Conservation (phyloP, 306 rosid genomes). For the Prunus dulcis region DNA sequence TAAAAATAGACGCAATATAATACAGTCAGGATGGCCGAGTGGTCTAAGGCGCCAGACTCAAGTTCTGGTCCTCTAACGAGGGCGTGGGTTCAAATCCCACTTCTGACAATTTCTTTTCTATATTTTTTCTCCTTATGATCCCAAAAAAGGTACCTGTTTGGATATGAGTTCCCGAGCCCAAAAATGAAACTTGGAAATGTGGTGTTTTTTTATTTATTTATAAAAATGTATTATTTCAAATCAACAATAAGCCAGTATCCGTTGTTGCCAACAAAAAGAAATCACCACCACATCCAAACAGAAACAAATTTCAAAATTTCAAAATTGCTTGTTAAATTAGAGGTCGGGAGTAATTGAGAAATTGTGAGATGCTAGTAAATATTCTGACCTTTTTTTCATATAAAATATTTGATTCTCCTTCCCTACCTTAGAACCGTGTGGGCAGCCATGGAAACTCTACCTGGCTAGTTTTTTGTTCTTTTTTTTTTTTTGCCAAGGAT, state of each 20-base stretch:
- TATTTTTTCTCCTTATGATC: not conserved
- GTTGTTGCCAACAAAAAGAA: not conserved
- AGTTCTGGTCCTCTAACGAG: constrained; percentile 37
- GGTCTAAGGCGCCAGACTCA: constrained; percentile 41
- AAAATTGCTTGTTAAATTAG: not conserved
- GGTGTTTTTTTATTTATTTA: too few relatives aligned
- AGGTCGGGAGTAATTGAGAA: not conserved
- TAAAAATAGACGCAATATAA: fast-evolving
- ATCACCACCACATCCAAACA: not conserved
- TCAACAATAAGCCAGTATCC: too few relatives aligned
- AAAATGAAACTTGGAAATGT: too few relatives aligned
- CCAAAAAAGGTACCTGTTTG: too few relatives aligned
- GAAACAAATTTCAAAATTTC: not conserved
- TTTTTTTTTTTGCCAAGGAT: too few relatives aligned
- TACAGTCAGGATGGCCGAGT: constrained; percentile 32
- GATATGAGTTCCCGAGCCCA: too few relatives aligned
- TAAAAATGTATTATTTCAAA: too few relatives aligned
- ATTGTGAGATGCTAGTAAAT: not conserved
- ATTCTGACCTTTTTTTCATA: not conserved
- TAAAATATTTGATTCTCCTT: not conserved
- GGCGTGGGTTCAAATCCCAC: constrained; percentile 43
- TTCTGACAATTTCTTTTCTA: constrained; percentile 4
- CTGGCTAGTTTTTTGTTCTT: too few relatives aligned
- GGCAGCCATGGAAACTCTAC: not conserved
- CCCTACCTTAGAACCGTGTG: not conserved